phyloP scores from a whole-genome alignment of 345 rosid species.

The Arabis alpina region DNA sequence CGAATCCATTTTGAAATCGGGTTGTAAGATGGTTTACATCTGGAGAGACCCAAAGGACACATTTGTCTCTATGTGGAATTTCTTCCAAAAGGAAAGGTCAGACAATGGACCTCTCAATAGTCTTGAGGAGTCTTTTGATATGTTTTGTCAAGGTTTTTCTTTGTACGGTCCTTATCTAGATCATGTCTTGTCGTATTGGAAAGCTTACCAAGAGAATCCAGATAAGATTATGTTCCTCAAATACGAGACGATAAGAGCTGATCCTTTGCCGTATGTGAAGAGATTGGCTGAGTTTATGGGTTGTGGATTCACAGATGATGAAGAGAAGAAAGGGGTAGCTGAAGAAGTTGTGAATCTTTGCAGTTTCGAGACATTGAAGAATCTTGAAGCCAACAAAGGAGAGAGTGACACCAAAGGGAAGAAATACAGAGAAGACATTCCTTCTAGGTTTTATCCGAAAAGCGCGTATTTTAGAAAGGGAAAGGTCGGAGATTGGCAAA shows the following conservation, averaged over 20 bases:
- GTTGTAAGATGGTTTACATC: constrained; percentile 35
- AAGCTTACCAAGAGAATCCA: constrained; percentile 29
- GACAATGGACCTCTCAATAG: not conserved
- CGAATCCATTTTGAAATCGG: not conserved
- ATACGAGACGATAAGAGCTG: constrained; percentile 17
- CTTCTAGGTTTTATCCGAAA: not conserved
- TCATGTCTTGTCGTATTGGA: constrained; percentile 32
- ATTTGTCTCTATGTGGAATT: constrained; percentile 33
- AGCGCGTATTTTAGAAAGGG: constrained; percentile 39
- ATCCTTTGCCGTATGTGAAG: constrained; percentile 31
- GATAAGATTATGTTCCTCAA: constrained; percentile 21
- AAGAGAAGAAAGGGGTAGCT: constrained; percentile 30
- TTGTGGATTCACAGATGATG: constrained; percentile 30
- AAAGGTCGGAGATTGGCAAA: constrained; percentile 45
- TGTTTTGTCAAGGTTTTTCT: constrained; percentile 26
- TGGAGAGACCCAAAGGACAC: constrained; percentile 42
- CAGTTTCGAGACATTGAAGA: constrained; percentile 38
- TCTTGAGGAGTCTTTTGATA: constrained; percentile 29
- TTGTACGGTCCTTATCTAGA: constrained; percentile 27
- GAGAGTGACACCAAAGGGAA: not conserved
- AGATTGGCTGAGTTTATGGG: constrained; percentile 38
- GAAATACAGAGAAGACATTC: not conserved
- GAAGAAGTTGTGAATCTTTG: constrained; percentile 26
- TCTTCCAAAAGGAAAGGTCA: not conserved
- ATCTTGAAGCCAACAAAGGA: constrained; percentile 35